A percentile compares a stretch with the other conserved stretches of the same genome.
Evolutionary conservation across 2,329 filamentous ascomycete genomes (phyloP).

Genomic region (Epichloe sylvatica): DNA sequence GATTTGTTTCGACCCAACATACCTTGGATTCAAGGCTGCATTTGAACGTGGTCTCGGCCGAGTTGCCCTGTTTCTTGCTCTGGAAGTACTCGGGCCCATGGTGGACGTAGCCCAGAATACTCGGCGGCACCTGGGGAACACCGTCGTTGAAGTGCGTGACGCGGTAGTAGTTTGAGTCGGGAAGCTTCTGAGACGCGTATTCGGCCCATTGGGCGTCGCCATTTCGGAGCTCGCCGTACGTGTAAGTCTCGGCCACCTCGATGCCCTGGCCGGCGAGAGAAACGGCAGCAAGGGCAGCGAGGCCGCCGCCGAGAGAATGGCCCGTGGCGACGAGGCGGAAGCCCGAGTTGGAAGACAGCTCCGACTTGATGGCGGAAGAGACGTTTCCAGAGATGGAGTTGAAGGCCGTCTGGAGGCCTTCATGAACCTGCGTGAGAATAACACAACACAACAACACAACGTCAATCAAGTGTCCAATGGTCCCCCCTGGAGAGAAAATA

Average conservation of each 20-base stretch:
- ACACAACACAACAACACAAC: neutral
- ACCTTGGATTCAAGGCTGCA: neutral
- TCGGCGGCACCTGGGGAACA: constrained; percentile 2
- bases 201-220: constrained; percentile 1
- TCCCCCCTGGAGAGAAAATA: too few species aligned
- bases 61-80: neutral
- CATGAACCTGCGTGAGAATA: neutral
- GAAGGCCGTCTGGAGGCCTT: constrained; percentile 1
- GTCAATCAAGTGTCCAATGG: too few species aligned
- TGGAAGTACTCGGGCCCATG: constrained; percentile 2
- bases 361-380: neutral
- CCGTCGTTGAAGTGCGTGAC: constrained; percentile 3
- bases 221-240: constrained; percentile 2
- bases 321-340: constrained; percentile 1
- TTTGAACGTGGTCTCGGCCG: neutral
- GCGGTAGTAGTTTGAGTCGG: neutral
- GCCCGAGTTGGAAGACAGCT: neutral
- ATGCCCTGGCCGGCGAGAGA: neutral
- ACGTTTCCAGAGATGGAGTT: neutral
- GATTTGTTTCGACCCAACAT: neutral
- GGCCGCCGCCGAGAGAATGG: constrained; percentile 1
- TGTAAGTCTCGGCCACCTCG: constrained; percentile 1
- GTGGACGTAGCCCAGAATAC: constrained; percentile 1
- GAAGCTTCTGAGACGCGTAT: neutral
- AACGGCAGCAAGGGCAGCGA: neutral